phyloP scores from a whole-genome alignment of 2,329 filamentous ascomycete genomes.

The Fusarium nelsonii region DNA sequence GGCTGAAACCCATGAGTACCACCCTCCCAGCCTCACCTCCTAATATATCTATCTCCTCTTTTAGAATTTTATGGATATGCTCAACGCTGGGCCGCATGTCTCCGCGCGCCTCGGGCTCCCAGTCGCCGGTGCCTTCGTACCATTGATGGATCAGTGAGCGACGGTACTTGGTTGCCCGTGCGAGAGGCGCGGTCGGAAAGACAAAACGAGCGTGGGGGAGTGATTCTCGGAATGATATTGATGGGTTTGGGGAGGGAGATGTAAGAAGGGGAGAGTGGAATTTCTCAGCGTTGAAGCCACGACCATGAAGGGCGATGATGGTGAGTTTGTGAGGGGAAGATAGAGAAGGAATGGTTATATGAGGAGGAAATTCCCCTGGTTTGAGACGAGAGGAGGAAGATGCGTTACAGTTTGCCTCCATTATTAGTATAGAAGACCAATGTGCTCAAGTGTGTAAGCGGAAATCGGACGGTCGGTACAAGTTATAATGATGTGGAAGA shows the following conservation, averaged over 20 bases:
- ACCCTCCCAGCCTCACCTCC: constrained; percentile 54
- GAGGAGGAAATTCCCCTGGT: constrained; percentile 45
- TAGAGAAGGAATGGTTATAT: constrained; percentile 41
- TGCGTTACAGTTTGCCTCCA: neutral
- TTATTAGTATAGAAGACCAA: neutral
- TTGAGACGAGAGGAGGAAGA: neutral
- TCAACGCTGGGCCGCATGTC: constrained; percentile 57
- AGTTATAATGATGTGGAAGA: neutral
- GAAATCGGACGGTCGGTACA: neutral
- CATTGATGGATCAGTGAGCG: constrained; percentile 52
- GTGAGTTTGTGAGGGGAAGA: constrained; percentile 56
- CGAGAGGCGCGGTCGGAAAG: constrained; percentile 62
- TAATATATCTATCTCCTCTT: constrained; percentile 53
- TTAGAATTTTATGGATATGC: constrained; percentile 56
- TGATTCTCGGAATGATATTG: constrained; percentile 47
- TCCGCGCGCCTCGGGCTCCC: constrained; percentile 50
- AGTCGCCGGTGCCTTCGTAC: constrained; percentile 54
- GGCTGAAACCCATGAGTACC: constrained; percentile 64
- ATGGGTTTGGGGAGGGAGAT: constrained; percentile 8
- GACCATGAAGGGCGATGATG: constrained; percentile 63
- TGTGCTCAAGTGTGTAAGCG: neutral
- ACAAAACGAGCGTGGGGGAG: constrained; percentile 62
- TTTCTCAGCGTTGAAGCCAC: constrained; percentile 57
- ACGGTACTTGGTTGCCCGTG: constrained; percentile 51
- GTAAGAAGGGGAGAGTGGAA: constrained; percentile 58